Evolutionary conservation across 225 moss, liverwort and hornwort species (phyloP), one percentile per base, ranked within the genome.

Genomic region (Polytrichum formosum): DNA sequence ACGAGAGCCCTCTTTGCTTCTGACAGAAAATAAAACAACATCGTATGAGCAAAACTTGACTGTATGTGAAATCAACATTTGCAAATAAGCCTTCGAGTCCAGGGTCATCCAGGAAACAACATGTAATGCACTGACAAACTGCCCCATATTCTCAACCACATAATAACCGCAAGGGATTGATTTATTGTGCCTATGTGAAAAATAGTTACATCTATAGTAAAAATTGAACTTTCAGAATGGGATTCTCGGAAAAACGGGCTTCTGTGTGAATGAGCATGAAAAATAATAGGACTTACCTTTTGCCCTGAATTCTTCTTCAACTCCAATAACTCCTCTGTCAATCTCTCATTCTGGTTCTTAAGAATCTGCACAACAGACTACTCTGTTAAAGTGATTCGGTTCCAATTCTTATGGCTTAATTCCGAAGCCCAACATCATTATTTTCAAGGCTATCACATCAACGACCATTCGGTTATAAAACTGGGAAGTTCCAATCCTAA

Each of bases 211-310:
- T 63, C 5, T 54, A n/a, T 26, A 18, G 16, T 4, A 26, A 65
- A 63, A 19, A 78, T 20, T 9, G 37, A 28, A 60, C 55, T 54
- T 29, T 7, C 28, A 19, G 55, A 19, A 23, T 16, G 6, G 21
- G 16, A 7, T 23, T 6, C 58, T 20, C 21, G 9, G 58, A 58
- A 6, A 8, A 6, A n/a, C 1, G 23, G 6, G 1, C 9, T 20
- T 1, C 58, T 6, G n/a, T 20, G 20, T 20, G 58, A 58, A 20
- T 23, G 23, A 58, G 9, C 23, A 6, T 58, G 58, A 9, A 58
- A 9, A 20, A 58, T 6, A 58, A 58, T 58, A 23, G 23, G 20
- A 6, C 6, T 58, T 75, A 79, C 83, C 74, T 87, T 73, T 30
- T 69, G 2, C 33, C 67, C 27, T 1, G 75, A 9, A 70, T 20